Base-by-base conservation (phyloP, 371 early-diverging fungal species). In the Batkoa obscura region DNA sequence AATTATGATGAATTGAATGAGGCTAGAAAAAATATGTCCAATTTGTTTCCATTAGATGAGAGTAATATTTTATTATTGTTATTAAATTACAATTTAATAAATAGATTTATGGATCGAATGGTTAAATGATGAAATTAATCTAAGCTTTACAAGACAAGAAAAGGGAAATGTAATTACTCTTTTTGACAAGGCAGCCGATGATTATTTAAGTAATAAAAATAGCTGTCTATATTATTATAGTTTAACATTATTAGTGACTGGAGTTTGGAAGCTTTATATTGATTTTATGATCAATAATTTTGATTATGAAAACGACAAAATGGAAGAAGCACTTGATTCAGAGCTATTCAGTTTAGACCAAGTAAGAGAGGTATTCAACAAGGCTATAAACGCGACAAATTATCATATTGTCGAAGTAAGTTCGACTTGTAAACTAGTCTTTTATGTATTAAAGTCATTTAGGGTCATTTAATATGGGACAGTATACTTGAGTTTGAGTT, bases 381-480 rank as follows among this genome's bases (percentile, higher is more conserved):
- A 30, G 47, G 47, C 47, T 4, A 30, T 47, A n/a, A n/a, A 23
- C 23, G 47, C 47, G 3, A 47, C 47, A 8, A n/a, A 47, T 6
- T 47, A 47, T 31, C 47, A 47, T 47, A 23, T 17, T 31, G 47
- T 8, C 13, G 47, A 31, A 31, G 47, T 47, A 47, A 47, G 31
- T 3, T 6, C 23, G 5, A 8, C 47, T 30, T 12, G 3, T 31
- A 4, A 30, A 8, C 41, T 31, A 47, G 13, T 30, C 31, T n/a
- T n/a, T n/a, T n/a, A n/a, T n/a, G n/a, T n/a, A n/a, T n/a, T n/a
- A n/a, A n/a, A 47, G 31, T 31, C 5, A 6, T n/a, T 31, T 12
- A 47, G 47, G 47, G 47, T 4, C 47, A 47, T 47, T n/a, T 31
- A n/a, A 47, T 47, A n/a, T 47, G 47, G 47, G 31, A 3, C 47